Evolutionary conservation across 345 rosid species (phyloP).

Genomic region (Conringia planisiliqua): DNA sequence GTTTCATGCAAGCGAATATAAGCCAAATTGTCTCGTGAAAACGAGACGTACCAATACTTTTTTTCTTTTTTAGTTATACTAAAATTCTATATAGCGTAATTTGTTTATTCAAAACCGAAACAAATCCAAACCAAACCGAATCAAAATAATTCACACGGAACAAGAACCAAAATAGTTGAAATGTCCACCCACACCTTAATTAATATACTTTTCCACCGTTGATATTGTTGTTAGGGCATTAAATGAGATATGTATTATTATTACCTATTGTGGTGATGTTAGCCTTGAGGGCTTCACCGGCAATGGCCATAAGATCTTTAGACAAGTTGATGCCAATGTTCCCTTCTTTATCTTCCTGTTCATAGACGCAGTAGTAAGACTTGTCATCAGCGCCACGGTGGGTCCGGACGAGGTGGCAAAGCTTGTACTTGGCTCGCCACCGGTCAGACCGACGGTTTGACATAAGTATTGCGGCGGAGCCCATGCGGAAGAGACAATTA

Average conservation of each 20-base stretch:
- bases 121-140: neutral
- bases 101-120: neutral
- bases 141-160: neutral
- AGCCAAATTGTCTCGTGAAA: neutral
- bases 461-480: slow-evolving; percentile 61
- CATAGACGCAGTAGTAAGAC: slow-evolving; percentile 61
- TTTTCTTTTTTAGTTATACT: neutral
- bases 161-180: neutral
- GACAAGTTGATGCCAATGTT: slow-evolving; percentile 61
- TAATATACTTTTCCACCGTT: neutral
- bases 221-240: neutral
- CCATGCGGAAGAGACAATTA: slow-evolving; percentile 85
- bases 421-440: slow-evolving; percentile 60
- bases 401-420: slow-evolving; percentile 74
- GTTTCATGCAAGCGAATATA: slow-evolving; percentile 7
- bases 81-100: neutral
- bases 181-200: neutral
- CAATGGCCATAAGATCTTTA: slow-evolving; percentile 77
- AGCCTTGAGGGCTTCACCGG: slow-evolving; percentile 73
- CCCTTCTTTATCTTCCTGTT: slow-evolving; percentile 68
- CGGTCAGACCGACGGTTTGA: slow-evolving; percentile 58
- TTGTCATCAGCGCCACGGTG: slow-evolving; percentile 76
- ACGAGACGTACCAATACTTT: neutral
- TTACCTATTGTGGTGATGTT: slow-evolving; percentile 74
- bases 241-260: neutral